Evolutionary conservation across 2,329 filamentous ascomycete species (phyloP), one percentile per base, ranked within the genome.

Genomic region (Ascochyta pisi): DNA sequence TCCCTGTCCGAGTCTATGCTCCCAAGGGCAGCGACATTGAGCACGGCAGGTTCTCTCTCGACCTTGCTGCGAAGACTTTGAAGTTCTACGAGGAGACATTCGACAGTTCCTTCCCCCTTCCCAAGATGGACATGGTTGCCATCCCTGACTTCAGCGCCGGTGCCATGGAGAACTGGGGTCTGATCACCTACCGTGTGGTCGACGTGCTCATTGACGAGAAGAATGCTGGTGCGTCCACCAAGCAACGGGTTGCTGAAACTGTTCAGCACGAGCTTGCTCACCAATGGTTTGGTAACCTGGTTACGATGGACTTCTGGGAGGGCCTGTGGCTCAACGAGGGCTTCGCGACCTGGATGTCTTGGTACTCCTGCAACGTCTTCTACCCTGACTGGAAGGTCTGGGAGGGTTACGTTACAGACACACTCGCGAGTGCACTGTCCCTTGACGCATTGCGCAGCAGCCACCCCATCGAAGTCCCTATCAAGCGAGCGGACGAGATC

Each of bases 251-350:
- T 50, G 94, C 94, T 48, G 94, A 97, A 76, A 92, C 95, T 37
- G 94, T 98, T 26, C 93, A 97, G 82, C 94, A 98, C 79, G 94
- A 98, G 76, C 82, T 98, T 73, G 94, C 94, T 37, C 94, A 98
- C 78, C 94, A 97, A 78, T 98, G 94, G 94, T 98, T 98, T 71
- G 94, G 94, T 61, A 97, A 98, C 79, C 81, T 97, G 49, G 94
- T 97, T 26, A 97, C 94, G 49, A 97, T 97, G 92, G 92, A 96
- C 76, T 97, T 96, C 83, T 98, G 94, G 94, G 92, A 97, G 77
- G 94, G 93, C 50, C 81, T 98, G 7, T 98, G 94, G 94, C 85
- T 98, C 50, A 98, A 98, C 76, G 91, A 96, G 76, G 91, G 91
- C 33, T 96, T 96, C 68, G 91, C 92, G 29, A 96, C 91, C 35